Conservation (phyloP, 2,329 filamentous ascomycete genomes). For the Sordariomycetes sp. region DNA sequence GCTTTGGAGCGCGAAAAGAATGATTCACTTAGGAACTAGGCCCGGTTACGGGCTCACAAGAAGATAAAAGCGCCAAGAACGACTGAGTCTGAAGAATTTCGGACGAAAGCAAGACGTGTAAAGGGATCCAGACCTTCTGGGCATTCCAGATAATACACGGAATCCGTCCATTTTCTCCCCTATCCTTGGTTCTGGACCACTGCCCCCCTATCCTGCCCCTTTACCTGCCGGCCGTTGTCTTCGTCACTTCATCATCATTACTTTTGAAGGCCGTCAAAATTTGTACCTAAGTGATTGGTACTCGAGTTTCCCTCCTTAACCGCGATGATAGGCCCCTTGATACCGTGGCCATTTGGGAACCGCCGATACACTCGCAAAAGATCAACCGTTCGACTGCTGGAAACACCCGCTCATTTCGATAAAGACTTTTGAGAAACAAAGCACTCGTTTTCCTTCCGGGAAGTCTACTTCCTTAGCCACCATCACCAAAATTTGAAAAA, state of each 20-base stretch:
- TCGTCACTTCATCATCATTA: conserved; percentile 4
- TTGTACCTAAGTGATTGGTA: not conserved
- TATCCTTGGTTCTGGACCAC: not conserved
- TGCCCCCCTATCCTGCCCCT: not conserved
- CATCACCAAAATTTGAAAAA: too few relatives aligned
- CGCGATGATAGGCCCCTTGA: too few relatives aligned
- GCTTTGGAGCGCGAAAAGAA: conserved; percentile 42
- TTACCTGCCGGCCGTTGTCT: not conserved
- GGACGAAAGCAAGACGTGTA: not conserved
- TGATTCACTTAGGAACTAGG: too few relatives aligned
- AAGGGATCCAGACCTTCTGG: not conserved
- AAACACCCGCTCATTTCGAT: too few relatives aligned
- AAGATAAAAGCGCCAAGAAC: not conserved
- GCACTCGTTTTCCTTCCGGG: too few relatives aligned
- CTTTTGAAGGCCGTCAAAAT: conserved; percentile 2
- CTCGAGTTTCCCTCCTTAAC: not conserved
- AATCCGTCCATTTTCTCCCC: not conserved
- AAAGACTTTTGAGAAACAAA: too few relatives aligned
- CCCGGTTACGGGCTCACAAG: too few relatives aligned
- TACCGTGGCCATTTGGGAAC: too few relatives aligned
- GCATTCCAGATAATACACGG: not conserved
- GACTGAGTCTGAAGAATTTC: not conserved
- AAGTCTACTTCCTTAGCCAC: too few relatives aligned
- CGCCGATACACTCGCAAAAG: too few relatives aligned
- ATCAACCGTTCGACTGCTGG: too few relatives aligned